Conservation (phyloP, 2,329 filamentous ascomycete species). For the Monilinia fructicola region DNA sequence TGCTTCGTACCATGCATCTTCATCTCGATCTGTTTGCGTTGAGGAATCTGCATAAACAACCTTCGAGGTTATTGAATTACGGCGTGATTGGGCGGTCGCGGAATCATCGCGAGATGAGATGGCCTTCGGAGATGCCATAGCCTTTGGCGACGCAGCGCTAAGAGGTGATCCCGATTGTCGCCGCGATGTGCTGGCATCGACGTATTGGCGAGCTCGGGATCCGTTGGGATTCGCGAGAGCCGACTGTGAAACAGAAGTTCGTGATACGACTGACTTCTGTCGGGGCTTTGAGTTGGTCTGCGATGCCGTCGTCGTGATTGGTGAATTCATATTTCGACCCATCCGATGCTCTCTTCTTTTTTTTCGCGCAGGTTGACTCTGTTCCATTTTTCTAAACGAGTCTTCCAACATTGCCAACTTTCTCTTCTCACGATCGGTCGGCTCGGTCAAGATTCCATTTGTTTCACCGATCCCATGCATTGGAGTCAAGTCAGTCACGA, state of each 20-base stretch:
- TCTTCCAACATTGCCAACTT: constrained; percentile 67
- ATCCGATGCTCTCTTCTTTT: constrained; percentile 63
- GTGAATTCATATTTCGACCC: constrained; percentile 42
- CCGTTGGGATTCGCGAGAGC: constrained; percentile 29
- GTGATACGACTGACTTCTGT: constrained; percentile 38
- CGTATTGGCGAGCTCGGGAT: constrained; percentile 34
- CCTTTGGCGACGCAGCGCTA: constrained; percentile 36
- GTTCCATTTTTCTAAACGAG: constrained; percentile 60
- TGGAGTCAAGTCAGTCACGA: constrained; percentile 65
- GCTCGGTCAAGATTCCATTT: constrained; percentile 52
- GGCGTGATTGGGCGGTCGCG: constrained; percentile 30
- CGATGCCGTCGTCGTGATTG: constrained; percentile 21
- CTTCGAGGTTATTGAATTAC: constrained; percentile 31
- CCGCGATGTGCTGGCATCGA: constrained; percentile 39
- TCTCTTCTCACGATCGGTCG: constrained; percentile 65
- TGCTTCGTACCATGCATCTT: constrained; percentile 39
- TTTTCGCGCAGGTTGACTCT: constrained; percentile 58
- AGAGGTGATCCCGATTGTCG: constrained; percentile 38
- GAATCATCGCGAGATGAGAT: constrained; percentile 27
- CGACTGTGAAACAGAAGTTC: constrained; percentile 33
- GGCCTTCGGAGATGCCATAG: constrained; percentile 29
- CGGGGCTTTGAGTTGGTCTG: constrained; percentile 39
- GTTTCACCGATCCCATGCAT: constrained; percentile 53
- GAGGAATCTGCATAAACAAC: constrained; percentile 36
- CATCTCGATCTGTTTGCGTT: constrained; percentile 39